These are phyloP conservation scores for Rubroshorea leprosula DNA, from an alignment of 345 rosid species.

Conservation along the genomic window DNA sequence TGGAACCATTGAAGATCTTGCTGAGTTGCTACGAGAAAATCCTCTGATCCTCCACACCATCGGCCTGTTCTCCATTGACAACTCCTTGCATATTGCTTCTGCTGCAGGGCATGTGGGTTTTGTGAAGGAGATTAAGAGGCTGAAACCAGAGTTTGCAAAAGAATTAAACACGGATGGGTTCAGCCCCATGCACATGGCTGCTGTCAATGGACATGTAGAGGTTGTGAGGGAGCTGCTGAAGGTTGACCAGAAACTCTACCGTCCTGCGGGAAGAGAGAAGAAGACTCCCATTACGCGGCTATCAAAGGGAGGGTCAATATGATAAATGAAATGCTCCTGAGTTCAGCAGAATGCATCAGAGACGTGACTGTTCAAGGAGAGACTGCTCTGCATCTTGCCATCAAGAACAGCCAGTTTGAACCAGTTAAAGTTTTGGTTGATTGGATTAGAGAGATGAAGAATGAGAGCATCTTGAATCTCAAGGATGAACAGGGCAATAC, in stretches of 20 bases:
- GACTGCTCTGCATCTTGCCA: slow-evolving; percentile 41
- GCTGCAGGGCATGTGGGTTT: slow-evolving; percentile 23
- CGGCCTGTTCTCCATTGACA: slow-evolving; percentile 9
- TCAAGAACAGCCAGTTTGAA: slow-evolving; percentile 25
- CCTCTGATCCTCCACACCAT: slow-evolving; percentile 19
- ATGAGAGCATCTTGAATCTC: slow-evolving; percentile 21
- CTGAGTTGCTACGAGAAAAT: slow-evolving; percentile 18
- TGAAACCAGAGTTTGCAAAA: slow-evolving; percentile 25
- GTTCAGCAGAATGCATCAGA: slow-evolving; percentile 27
- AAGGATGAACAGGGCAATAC: slow-evolving; percentile 41
- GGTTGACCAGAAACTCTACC: slow-evolving; percentile 27
- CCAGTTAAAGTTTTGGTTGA: slow-evolving; percentile 27
- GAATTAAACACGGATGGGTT: slow-evolving; percentile 39
- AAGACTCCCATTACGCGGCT: slow-evolving; percentile 36
- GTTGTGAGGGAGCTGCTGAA: slow-evolving; percentile 28
- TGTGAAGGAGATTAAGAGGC: slow-evolving; percentile 22
- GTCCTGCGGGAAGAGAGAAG: slow-evolving; percentile 27
- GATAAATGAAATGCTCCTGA: slow-evolving; percentile 28
- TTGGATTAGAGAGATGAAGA: slow-evolving; percentile 27
- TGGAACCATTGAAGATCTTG: slow-evolving; percentile 16
- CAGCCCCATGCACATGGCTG: slow-evolving; percentile 41
- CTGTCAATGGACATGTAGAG: slow-evolving; percentile 34
- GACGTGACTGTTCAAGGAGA: slow-evolving; percentile 35
- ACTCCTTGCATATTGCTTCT: slow-evolving; percentile 30
- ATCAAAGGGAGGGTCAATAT: slow-evolving; percentile 33